A percentile compares a stretch with the other conserved stretches of the same genome.
These are phyloP conservation scores for Buddleja alternifolia DNA, from an alignment of 257 asterid genomes.

Conservation along the genomic window DNA sequence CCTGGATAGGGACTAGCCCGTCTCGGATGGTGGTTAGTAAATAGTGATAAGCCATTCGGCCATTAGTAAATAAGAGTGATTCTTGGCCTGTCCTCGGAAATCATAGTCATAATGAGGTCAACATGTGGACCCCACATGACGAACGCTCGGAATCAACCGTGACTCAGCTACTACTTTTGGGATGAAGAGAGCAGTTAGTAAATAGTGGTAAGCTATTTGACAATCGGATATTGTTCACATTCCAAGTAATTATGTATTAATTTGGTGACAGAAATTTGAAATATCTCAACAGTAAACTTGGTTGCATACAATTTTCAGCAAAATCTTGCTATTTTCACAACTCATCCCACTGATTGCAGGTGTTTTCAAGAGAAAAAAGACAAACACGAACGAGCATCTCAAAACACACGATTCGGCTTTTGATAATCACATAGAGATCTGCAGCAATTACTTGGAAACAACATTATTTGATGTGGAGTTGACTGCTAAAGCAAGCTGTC, in stretches of 20 bases:
- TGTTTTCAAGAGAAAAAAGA: slow-evolving; percentile 20
- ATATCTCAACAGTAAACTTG: not conserved
- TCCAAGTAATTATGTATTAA: not conserved
- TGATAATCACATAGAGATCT: slow-evolving; percentile 23
- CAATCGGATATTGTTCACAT: no score
- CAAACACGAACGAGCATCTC: slow-evolving; percentile 18
- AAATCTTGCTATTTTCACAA: not conserved
- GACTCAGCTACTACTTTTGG: no score
- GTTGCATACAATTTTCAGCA: not conserved
- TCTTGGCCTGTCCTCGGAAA: no score
- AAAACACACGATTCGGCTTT: slow-evolving; percentile 10
- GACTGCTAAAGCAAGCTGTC: slow-evolving; percentile 37
- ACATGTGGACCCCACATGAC: no score
- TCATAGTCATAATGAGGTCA: no score
- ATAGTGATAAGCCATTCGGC: no score
- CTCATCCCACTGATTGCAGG: slow-evolving; percentile 26
- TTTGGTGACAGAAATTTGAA: not conserved
- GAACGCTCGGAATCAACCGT: no score
- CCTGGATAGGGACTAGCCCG: no score
- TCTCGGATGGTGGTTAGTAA: no score
- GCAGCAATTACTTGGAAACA: slow-evolving; percentile 2
- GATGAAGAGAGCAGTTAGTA: no score
- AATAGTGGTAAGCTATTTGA: no score
- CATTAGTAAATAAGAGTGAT: no score
- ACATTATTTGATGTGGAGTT: slow-evolving; percentile 53